Conservation (phyloP, 169 alveolate genomes). For the Perkinsus chesapeaki region DNA sequence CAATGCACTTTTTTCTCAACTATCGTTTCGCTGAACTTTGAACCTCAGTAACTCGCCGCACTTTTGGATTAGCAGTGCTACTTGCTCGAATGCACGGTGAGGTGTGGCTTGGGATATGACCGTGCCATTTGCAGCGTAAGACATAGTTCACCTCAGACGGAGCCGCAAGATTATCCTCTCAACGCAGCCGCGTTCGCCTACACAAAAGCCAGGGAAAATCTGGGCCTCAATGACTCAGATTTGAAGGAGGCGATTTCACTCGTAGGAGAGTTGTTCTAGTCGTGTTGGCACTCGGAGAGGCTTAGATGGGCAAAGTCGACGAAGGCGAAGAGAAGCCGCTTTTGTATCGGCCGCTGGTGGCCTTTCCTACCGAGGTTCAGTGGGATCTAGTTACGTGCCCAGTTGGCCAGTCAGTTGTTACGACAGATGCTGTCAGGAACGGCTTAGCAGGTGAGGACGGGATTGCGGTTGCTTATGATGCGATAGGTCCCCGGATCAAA, state of each 20-base stretch:
- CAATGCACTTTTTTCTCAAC: too few species aligned
- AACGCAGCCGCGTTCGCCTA: background rate
- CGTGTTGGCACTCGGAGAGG: background rate
- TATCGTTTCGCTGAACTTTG: too few species aligned
- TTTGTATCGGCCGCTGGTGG: background rate
- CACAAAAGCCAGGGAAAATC: background rate
- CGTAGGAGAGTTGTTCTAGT: background rate
- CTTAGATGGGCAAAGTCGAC: background rate
- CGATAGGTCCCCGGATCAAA: background rate
- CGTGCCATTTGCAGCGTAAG: too few species aligned
- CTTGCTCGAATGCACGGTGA: too few species aligned
- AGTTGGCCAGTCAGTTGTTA: background rate
- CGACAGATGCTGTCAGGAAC: background rate
- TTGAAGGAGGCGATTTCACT: background rate
- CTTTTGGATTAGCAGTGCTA: too few species aligned
- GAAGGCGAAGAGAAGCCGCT: background rate
- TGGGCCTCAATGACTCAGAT: background rate
- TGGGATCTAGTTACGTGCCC: background rate
- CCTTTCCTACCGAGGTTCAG: background rate
- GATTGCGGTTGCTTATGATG: background rate
- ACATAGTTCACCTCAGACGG: background rate
- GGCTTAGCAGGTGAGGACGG: background rate
- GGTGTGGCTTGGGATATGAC: too few species aligned
- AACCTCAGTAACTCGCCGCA: too few species aligned
- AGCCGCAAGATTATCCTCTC: background rate